Conservation (phyloP, 2,329 filamentous ascomycete species). For the Trichophyton equinum region DNA sequence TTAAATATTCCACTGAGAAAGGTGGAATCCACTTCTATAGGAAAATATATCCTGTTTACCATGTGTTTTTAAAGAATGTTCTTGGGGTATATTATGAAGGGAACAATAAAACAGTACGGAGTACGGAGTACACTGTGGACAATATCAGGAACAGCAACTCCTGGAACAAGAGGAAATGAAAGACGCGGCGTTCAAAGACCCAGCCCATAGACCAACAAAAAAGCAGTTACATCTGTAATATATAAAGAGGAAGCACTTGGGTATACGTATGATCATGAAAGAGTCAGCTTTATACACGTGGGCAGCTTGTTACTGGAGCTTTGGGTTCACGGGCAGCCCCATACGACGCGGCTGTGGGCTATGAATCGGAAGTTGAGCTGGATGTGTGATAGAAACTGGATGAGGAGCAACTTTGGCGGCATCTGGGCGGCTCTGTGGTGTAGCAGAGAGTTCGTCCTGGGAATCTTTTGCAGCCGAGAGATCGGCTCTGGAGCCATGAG, state of each 20-base stretch:
- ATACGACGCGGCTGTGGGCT: background rate
- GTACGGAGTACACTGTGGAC: background rate
- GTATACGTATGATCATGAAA: background rate
- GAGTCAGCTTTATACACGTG: too few relatives aligned
- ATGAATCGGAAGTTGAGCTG: background rate
- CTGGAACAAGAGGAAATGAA: background rate
- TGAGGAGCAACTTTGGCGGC: background rate
- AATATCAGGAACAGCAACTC: background rate
- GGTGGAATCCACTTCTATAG: background rate
- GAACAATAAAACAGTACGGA: background rate
- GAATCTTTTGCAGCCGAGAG: background rate
- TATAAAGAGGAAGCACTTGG: background rate
- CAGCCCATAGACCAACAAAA: too few relatives aligned
- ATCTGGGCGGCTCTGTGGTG: background rate
- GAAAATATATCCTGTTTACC: background rate
- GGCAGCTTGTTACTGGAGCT: background rate
- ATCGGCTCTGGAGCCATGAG: background rate
- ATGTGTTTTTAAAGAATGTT: too few relatives aligned
- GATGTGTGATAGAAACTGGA: background rate
- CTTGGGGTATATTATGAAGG: background rate
- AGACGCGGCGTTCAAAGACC: background rate
- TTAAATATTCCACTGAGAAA: too few relatives aligned
- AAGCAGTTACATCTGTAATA: background rate
- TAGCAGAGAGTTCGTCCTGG: background rate
- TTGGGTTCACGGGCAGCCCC: background rate